Percentiles rank a stretch among this genome's conserved stretches.
These are phyloP conservation scores for Allium cepa DNA, from an alignment of 106 monocot species.

Conservation along the genomic window DNA sequence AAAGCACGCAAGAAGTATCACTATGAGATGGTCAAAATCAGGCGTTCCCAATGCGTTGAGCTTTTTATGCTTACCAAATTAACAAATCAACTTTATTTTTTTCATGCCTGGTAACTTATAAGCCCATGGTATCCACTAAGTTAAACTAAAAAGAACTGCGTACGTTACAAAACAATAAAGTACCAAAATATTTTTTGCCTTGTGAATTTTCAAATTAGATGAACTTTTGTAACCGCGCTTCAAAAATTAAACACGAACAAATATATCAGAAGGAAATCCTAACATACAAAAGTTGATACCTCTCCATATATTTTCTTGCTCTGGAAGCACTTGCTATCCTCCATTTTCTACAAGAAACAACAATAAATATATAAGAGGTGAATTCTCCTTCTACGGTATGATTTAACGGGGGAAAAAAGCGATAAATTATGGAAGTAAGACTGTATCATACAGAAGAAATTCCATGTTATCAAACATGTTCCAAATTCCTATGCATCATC, in stretches of 20 bases:
- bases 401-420: background rate
- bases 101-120: no score
- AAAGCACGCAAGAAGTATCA: background rate
- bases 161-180: no score
- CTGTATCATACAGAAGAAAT: no score
- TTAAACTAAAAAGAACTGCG: no score
- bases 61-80: background rate
- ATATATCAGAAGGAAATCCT: background rate
- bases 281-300: constrained; percentile 29
- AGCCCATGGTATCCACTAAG: no score
- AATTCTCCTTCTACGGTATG: background rate
- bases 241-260: background rate
- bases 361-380: background rate
- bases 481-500: background rate
- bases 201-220: no score
- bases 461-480: background rate
- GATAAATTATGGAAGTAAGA: background rate
- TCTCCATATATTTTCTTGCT: constrained; percentile 87
- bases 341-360: constrained; percentile 58
- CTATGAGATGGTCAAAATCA: background rate
- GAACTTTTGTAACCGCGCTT: no score
- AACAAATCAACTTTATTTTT: no score
- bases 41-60: background rate
- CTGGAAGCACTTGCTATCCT: constrained; percentile 86
- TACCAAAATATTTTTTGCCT: no score